Evolutionary conservation across 2,329 filamentous ascomycete species (phyloP), one percentile per base, ranked within the genome.

Genomic region (Colletotrichum siamense): DNA sequence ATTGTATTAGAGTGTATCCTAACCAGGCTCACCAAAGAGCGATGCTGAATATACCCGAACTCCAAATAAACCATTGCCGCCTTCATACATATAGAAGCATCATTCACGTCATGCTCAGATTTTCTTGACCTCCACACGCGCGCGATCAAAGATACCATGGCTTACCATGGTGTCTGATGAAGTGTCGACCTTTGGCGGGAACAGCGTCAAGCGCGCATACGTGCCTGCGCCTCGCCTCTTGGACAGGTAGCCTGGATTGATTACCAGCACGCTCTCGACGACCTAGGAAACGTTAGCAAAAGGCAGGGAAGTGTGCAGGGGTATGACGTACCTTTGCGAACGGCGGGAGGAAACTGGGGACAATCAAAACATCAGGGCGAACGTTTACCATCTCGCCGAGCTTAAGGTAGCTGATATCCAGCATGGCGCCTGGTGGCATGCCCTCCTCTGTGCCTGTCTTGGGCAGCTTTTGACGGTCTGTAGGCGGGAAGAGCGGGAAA

Each of bases 361-460:
- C 88, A 64, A 99, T 88, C 81, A 99, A 85, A 49, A 99, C 89
- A 85, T 99, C 97, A 0, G 96, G 97, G 69, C 93, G 89, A 4
- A 96, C 94, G 78, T 94, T 95, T 81, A 97, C 90, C 92, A 98
- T 98, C 85, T 99, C 97, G 22, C 95, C 96, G 22, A 99, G 86
- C 86, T 97, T 96, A 79, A 98, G 83, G 85, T 97, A 98, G 78
- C 93, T 93, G 24, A 95, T 87, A 84, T 99, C 97, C 68, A 99
- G 83, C 88, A 94, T 93, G 1, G 95, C 92, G 1, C 96, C 96
- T 0, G 94, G 93, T 6, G 91, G 92, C 49, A 91, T 80, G 1
- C 90, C 91, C 75, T 90, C 89, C 22, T 87, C 88, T 3, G 90
- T 91, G 1, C 92, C 92, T 2, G 92, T 92, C 82, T 91, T 94